Evolutionary conservation across 2,329 filamentous ascomycete species (phyloP), one percentile per base, ranked within the genome.

Genomic region (Talaromyces rugulosus): DNA sequence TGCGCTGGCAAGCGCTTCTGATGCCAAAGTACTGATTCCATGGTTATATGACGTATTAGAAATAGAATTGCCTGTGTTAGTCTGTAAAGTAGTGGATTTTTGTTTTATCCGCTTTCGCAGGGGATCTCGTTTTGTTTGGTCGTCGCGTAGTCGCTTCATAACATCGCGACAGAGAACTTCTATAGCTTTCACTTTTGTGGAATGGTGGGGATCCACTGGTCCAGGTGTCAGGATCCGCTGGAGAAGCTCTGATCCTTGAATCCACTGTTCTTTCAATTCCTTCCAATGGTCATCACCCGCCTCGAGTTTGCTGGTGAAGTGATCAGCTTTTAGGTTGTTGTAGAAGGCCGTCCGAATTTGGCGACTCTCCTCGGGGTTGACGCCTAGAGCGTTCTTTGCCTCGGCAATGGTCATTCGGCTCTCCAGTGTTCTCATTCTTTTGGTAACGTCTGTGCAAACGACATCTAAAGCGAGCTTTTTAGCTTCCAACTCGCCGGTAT

Each of bases 401-500:
- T 92, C 88, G 1, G 86, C 83, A 52, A 94, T 84, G 0, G 86
- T 88, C 83, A 94, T 87, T n/a, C 84, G 81, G 36, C 81, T 82
- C 56, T 87, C 84, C 62, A 86, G 72, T 12, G 79, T 85, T 68
- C 91, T 85, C 80, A 93, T 87, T 23, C 89, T 82, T 75, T 95
- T 95, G 1, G 90, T 93, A 33, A 94, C 89, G 75, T 94, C 90
- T 31, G 86, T 89, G 70, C 89, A 92, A 28, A 96, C 87, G 53
- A 92, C 84, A 71, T 96, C 91, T 5, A 96, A 78, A 0, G 90
- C 89, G 53, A 91, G 80, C 42, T 82, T 82, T 71, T 88, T 90
- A 50, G 82, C 79, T 51, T 89, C 86, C 16, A 84, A 74, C 27
- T 87, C 80, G 2, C 83, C 82, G 28, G 84, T 81, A 53, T 85